Conservation (phyloP, 2,329 filamentous ascomycete species). For the Colletotrichum navitas region DNA sequence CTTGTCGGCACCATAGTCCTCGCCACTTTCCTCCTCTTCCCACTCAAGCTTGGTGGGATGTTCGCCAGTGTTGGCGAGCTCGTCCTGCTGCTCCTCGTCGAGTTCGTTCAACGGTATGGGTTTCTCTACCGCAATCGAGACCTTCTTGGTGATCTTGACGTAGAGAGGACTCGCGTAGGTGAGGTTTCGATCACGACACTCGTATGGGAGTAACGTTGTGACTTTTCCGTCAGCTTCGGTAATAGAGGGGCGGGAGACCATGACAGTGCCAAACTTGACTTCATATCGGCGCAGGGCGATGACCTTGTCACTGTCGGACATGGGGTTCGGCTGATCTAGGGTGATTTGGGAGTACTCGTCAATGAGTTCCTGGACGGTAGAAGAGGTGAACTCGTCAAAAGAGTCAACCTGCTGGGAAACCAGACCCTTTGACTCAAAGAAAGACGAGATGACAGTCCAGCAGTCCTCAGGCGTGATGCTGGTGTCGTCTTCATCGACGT, state of each 20-base stretch:
- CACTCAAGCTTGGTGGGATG: conserved; percentile 70
- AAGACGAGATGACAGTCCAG: conserved; percentile 97
- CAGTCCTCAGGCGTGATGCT: conserved; percentile 96
- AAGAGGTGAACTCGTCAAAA: conserved; percentile 95
- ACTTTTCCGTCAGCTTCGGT: conserved; percentile 94
- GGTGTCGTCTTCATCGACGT: conserved; percentile 72
- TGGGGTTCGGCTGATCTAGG: conserved; percentile 92
- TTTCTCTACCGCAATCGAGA: conserved; percentile 85
- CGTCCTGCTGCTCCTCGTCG: conserved; percentile 72
- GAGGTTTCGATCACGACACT: conserved; percentile 93
- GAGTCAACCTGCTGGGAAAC: conserved; percentile 98
- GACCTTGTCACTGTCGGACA: conserved; percentile 79
- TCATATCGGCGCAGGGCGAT: conserved; percentile 93
- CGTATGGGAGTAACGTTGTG: conserved; percentile 88
- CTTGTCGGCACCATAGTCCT: conserved; percentile 64
- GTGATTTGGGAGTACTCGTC: conserved; percentile 91
- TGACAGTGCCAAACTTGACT: conserved; percentile 91
- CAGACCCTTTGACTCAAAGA: conserved; percentile 95
- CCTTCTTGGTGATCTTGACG: conserved; percentile 86
- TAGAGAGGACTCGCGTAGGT: conserved; percentile 96
- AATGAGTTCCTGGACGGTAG: conserved; percentile 94
- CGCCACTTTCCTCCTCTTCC: conserved; percentile 69
- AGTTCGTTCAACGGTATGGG: conserved; percentile 75
- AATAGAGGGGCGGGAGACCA: conserved; percentile 89
- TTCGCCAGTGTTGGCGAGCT: conserved; percentile 67